Base-by-base conservation (phyloP, 441 rosid genomes). In the Populus hybrid region DNA sequence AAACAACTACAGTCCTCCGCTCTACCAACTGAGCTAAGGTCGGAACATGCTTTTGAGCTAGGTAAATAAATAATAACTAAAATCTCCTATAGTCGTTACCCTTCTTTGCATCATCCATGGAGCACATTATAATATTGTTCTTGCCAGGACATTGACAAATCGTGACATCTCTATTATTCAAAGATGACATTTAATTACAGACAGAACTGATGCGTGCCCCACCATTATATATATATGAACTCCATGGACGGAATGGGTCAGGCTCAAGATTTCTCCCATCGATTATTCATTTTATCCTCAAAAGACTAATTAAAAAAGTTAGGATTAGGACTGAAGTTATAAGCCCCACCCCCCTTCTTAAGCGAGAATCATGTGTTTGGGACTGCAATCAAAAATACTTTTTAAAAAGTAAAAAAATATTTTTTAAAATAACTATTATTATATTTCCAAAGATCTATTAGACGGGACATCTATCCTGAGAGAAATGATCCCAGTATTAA, bases 1-100 rank as follows among this genome's bases (percentile, higher is more conserved):
- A 26, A 21, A 8, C 28, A 4, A 85, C 87, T 89, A 84, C 89
- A 85, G 84, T 86, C 89, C 85, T 90, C 97, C 85, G 87, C 89
- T 89, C 89, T 90, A 35, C 89, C 88, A 89, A 87, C 91, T 89
- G 88, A 91, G 88, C 90, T 86, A 91, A 91, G 97, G 92, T 89
- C 87, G 86, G 91, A 0, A 11, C 1, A 8, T 24, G 69, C 1
- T 2, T 3, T 0, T 1, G 0, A 1, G 16, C 34, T 0, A 0
- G 1, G 53, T 42, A 12, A 14, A 1, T 46, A 14, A 12, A 4
- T 11, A 34, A 34, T 34, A 34, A 6, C 0, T 6, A 34, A 34
- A 34, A 1, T 0, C 0, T 34, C 7, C 7, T 34, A 6, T 34
- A 34, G 35, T 46, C 53, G 4, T 12, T 46, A 12, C 53, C 16